phyloP scores from a whole-genome alignment of 2,329 filamentous ascomycete species.

The Epichloe festucae region DNA sequence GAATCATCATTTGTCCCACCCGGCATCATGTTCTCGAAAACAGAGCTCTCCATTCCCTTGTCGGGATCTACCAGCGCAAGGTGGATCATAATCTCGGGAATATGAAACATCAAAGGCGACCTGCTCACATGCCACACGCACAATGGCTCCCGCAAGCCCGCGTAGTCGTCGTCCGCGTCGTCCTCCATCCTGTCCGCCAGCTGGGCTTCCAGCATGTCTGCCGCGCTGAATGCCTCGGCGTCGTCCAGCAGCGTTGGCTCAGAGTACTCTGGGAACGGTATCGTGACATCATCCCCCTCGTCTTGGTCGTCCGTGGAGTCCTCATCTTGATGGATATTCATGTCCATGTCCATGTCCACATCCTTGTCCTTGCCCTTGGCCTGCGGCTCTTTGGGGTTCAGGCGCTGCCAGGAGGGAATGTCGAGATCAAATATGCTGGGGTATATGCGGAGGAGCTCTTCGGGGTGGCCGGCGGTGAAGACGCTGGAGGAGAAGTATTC shows the following conservation, averaged over 20 bases:
- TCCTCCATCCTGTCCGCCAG: neutral
- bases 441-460: neutral
- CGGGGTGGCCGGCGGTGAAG: neutral
- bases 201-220: neutral
- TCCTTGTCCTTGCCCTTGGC: no score
- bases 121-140: neutral
- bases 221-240: neutral
- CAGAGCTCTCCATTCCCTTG: neutral
- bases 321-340: neutral
- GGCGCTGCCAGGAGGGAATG: neutral
- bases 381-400: neutral
- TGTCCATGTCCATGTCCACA: neutral
- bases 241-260: neutral
- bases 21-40: neutral
- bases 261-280: neutral
- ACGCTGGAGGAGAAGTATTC: neutral
- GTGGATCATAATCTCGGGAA: neutral
- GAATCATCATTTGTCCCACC: neutral
- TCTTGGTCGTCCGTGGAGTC: neutral
- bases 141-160: neutral
- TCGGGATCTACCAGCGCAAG: neutral
- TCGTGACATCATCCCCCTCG: neutral
- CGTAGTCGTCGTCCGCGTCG: neutral
- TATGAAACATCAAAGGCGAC: neutral
- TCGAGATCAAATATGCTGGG: conserved; percentile 1